Evolutionary conservation across 2,329 filamentous ascomycete species (phyloP).

Genomic region (Fusarium luffae): DNA sequence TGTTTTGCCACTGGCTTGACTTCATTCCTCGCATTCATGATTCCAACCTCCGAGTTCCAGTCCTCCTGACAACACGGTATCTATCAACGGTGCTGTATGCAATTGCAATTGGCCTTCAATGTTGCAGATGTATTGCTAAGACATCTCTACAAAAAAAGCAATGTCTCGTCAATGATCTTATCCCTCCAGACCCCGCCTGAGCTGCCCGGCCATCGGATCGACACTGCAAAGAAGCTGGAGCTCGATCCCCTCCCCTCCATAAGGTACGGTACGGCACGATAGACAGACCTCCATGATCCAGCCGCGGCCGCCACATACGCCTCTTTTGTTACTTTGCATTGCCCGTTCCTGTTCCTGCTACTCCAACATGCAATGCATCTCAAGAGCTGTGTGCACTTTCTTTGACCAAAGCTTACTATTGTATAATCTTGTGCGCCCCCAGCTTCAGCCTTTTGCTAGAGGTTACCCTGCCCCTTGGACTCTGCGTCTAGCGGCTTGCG

Average conservation of each 20-base stretch:
- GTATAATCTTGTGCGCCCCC: constrained; percentile 1
- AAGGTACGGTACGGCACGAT: neutral
- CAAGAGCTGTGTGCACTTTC: neutral
- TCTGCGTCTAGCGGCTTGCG: constrained; percentile 22
- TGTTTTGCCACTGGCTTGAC: constrained; percentile 17
- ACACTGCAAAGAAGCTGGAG: constrained; percentile 31
- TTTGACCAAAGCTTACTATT: neutral
- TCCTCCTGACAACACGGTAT: neutral
- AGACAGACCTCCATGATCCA: constrained; percentile 11
- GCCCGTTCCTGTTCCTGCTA: constrained; percentile 10
- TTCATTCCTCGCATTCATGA: constrained; percentile 20
- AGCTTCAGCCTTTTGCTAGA: neutral
- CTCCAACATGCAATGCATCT: constrained; percentile 20
- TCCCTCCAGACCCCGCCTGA: constrained; percentile 12
- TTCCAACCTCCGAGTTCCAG: constrained; percentile 15
- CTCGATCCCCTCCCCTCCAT: neutral
- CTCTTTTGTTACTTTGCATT: constrained; percentile 22
- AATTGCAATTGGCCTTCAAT: neutral
- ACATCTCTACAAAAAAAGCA: constrained; percentile 7
- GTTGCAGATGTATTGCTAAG: neutral
- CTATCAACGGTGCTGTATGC: neutral
- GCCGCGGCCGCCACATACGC: constrained; percentile 42
- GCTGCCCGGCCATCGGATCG: constrained; percentile 38
- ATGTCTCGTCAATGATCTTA: constrained; percentile 16
- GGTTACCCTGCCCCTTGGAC: constrained; percentile 26